Evolutionary conservation across 371 early-diverging fungal genomes (phyloP), one percentile per base, ranked within the genome.

Genomic region (Umbelopsis sp.): DNA sequence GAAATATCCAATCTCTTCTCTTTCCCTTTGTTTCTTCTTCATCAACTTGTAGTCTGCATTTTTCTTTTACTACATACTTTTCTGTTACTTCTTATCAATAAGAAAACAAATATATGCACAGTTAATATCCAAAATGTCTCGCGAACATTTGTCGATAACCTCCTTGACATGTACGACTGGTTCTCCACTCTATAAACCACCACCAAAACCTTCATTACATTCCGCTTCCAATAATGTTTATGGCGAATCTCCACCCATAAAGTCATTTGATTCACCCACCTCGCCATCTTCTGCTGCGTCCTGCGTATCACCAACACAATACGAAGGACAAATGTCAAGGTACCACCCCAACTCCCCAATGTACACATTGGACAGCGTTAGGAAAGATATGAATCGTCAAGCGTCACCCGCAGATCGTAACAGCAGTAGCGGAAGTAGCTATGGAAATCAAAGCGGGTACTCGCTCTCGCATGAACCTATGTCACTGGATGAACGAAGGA

Each of bases 401-500:
- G 32, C 29, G 4, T 57, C 57, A 4, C 3, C 35, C 3, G 14
- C 57, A 12, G 57, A 57, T 57, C 35, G 37, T 25, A 57, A 35
- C 12, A 57, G 57, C 35, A 57, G 57, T 32, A 57, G 57, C 14
- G 35, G 57, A 11, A 57, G 57, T 12, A 57, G 18, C 37, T 25
- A 32, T 57, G n/a, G 57, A 24, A 11, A 57, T 35, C 7, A 29
- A 12, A 57, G n/a, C 32, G 57, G 57, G 3, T 18, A 29, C 18
- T 18, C 29, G 14, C 5, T 29, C 10, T 57, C 32, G 3, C 57
- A 57, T 25, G 51, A 32, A 20, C 75, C 82, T 2, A 66, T 81
- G 14, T 75, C 86, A 0, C 74, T 82, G 3, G 73, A 75, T 25
- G 86, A 86, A 67, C 70, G 84, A n/a, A 76, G 86, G 16, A 80